Evolutionary conservation across 2,329 filamentous ascomycete species (phyloP).

Genomic region (Cladophialophora exuberans): DNA sequence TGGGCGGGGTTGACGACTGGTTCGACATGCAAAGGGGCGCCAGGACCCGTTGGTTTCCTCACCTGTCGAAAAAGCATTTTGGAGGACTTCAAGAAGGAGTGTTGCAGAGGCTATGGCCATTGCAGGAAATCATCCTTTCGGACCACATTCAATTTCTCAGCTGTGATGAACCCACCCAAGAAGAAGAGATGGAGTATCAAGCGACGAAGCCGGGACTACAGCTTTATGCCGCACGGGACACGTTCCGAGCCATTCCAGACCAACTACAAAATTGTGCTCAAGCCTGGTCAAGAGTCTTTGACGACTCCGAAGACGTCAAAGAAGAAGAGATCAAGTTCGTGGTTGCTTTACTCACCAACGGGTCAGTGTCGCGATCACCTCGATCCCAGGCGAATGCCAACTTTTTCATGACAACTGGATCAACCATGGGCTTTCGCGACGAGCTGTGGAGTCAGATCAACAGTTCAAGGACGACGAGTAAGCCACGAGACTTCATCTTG

Average conservation of each 20-base stretch:
- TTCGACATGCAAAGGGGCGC: not conserved
- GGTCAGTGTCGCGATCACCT: not conserved
- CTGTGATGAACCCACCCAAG: not conserved
- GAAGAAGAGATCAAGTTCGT: not conserved
- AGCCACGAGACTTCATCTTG: conserved; percentile 7
- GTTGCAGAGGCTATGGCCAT: not conserved
- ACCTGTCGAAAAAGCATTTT: not conserved
- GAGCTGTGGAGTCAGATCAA: not conserved
- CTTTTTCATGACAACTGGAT: not conserved
- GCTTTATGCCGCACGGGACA: too few relatives aligned
- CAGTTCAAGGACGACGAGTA: not conserved
- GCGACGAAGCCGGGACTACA: not conserved
- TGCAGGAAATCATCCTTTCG: not conserved
- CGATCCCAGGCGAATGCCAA: not conserved
- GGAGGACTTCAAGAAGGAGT: not conserved
- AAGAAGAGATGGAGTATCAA: not conserved
- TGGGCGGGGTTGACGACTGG: not conserved
- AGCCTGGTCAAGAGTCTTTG: not conserved
- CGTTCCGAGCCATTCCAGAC: too few relatives aligned
- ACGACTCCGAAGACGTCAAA: not conserved
- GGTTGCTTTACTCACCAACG: not conserved
- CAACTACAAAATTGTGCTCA: not conserved
- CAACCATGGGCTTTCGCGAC: too few relatives aligned
- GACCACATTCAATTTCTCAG: not conserved
- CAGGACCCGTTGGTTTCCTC: not conserved